Evolutionary conservation across 2,329 filamentous ascomycete species (phyloP), one percentile per base, ranked within the genome.

Genomic region (Hyphodiscus sp.): DNA sequence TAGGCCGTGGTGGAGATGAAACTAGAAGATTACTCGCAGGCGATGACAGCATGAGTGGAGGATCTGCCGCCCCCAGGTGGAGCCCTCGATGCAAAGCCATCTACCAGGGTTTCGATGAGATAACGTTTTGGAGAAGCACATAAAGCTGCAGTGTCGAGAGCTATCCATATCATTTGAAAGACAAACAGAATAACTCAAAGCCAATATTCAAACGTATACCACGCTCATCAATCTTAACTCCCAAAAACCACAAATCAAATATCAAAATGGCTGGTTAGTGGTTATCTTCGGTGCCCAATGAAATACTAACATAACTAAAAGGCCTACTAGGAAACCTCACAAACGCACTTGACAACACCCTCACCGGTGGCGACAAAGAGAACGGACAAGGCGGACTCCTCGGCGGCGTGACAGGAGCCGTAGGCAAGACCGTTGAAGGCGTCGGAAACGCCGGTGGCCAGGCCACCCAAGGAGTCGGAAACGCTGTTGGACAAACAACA

Each of bases 371-470:
- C 51, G 67, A 71, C 30, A 63, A 72, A 55, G 65, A 66, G 19
- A 50, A 71, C 26, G 69, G 69, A 41, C 67, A 72, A 56, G 71
- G 70, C 10, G 71, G 71, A 1, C 61, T 73, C 15, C 57, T 73
- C 41, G 70, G 71, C 5, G 62, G 65, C 18, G 63, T 66, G 2
- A 62, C 60, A 42, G 52, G 53, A 13, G 60, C 68, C 9, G 61
- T 71, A 15, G 64, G 64, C 30, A 68, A 70, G 54, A 68, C 69
- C 6, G 68, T 69, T 11, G 64, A 71, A 47, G 66, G 69, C 11
- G 65, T 66, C 4, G 68, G 69, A 15, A 66, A 69, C 26, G 60
- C 63, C 2, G 63, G 65, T 1, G 67, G 68, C 2, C 60, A 64
- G 42, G 65, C 64, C 13, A 58, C 58, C 1, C 58, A 70, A 42